Evolutionary conservation across 345 rosid genomes (phyloP).

Genomic region (Euphorbia lathyris): DNA sequence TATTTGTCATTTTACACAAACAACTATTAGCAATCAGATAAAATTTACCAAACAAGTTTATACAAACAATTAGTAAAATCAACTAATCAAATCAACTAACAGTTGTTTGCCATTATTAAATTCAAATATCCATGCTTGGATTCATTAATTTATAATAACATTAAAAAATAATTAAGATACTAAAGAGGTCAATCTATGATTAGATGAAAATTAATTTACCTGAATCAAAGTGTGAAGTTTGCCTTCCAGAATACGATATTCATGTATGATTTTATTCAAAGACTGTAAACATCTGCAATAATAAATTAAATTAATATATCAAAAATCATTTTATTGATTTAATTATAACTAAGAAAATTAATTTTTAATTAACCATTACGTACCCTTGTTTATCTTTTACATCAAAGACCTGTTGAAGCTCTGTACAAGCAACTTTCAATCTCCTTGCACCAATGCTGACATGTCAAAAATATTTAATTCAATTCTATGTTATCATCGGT

Average conservation of each 20-base stretch:
- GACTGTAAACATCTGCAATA: conserved; percentile 17
- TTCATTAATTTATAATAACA: too few species aligned
- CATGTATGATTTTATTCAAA: conserved; percentile 13
- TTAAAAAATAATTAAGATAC: too few species aligned
- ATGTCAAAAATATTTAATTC: background rate
- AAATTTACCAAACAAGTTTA: too few species aligned
- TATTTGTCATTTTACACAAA: too few species aligned
- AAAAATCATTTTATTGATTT: background rate
- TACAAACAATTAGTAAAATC: too few species aligned
- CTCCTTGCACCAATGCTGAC: conserved; percentile 37
- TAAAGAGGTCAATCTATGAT: too few species aligned
- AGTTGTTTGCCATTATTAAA: too few species aligned
- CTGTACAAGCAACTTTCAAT: conserved; percentile 31
- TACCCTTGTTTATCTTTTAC: conserved; percentile 27
- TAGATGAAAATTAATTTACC: conserved; percentile 6
- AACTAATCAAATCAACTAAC: too few species aligned
- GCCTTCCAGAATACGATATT: conserved; percentile 16
- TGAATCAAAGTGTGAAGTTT: conserved; percentile 21
- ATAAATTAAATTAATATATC: background rate
- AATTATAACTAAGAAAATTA: background rate
- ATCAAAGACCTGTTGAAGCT: conserved; percentile 30
- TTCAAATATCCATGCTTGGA: too few species aligned
- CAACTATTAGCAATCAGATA: too few species aligned
- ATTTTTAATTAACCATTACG: background rate
- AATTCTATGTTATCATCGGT: too few species aligned